Evolutionary conservation across 2,329 filamentous ascomycete species (phyloP), one percentile per base, ranked within the genome.

Genomic region (Pseudogymnoascus sp.): DNA sequence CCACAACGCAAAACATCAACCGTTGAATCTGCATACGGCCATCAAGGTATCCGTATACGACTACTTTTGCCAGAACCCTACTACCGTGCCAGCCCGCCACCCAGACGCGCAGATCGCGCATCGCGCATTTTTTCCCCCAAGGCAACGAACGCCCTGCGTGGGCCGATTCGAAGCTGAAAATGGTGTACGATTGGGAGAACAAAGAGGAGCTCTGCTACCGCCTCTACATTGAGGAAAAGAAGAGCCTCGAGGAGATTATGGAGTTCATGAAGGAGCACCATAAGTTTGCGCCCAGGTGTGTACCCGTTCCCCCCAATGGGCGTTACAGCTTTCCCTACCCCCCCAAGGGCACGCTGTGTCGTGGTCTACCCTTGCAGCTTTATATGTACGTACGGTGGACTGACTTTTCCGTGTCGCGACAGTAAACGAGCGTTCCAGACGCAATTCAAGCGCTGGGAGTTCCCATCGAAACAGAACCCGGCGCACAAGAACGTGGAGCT

Each of bases 391-490:
- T 64, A 65, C 66, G 63, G 62, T 68, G 61, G 66, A 38, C 30
- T 58, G 30, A 62, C 47, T 64, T 41, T 11, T 37, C 59, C 38
- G 58, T 33, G 47, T 22, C n/a, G 15, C 47, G 11, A 60, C 73
- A 89, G 89, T 72, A 90, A 90, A 76, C 85, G 89, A 63, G 86
- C 87, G 43, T 90, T 87, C 64, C 88, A 91, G 72, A 84, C 80
- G 3, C 87, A 91, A 67, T 90, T 91, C 74, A 87, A 85, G 69
- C 80, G 84, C 71, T 94, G 90, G 90, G 82, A 84, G 6, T 93
- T 94, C 67, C 89, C 89, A 12, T 83, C 81, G 62, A 90, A 90
- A 71, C 85, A 89, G 66, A 85, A 86, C 63, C 85, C 85, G 0
- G 85, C 86, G 1, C 83, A 91, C 70, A 88, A 88, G 69, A 87